A percentile compares a stretch with the other conserved stretches of the same genome.
Conservation (phyloP, 2,329 filamentous ascomycete species). For the Beauveria rudraprayagi region DNA sequence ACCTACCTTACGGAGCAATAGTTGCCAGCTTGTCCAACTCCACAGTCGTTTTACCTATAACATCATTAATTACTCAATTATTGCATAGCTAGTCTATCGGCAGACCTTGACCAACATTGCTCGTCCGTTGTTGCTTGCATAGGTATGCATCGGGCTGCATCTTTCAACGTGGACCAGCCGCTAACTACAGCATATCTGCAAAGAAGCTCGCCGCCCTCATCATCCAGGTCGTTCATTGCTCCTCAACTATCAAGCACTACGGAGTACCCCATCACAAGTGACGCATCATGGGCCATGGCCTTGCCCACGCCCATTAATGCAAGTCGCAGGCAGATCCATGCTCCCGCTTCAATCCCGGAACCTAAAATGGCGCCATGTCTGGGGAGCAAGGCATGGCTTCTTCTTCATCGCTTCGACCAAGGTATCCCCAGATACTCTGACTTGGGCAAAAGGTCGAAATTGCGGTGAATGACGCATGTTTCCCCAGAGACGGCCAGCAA, state of each 20-base stretch:
- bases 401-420: neutral
- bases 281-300: neutral
- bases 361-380: slow-evolving; percentile 7
- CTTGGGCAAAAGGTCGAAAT: neutral
- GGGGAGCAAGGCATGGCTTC: neutral
- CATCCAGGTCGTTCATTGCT: neutral
- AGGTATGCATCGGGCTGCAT: slow-evolving; percentile 5
- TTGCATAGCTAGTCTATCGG: too few species aligned
- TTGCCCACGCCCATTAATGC: neutral
- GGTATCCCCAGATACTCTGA: neutral
- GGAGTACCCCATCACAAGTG: neutral
- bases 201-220: neutral
- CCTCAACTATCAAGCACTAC: neutral
- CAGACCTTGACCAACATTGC: neutral
- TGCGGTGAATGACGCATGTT: slow-evolving; percentile 11
- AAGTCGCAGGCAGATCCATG: neutral
- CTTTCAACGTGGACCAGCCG: slow-evolving; percentile 3
- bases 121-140: neutral
- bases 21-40: neutral
- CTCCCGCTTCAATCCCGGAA: neutral
- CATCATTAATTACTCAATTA: too few species aligned
- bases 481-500: neutral
- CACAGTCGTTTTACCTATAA: too few species aligned
- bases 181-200: neutral
- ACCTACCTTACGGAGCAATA: too few species aligned